These are phyloP conservation scores for Taiwanofungus camphoratus DNA, from an alignment of 1,284 basidiomycete species.

Conservation along the genomic window DNA sequence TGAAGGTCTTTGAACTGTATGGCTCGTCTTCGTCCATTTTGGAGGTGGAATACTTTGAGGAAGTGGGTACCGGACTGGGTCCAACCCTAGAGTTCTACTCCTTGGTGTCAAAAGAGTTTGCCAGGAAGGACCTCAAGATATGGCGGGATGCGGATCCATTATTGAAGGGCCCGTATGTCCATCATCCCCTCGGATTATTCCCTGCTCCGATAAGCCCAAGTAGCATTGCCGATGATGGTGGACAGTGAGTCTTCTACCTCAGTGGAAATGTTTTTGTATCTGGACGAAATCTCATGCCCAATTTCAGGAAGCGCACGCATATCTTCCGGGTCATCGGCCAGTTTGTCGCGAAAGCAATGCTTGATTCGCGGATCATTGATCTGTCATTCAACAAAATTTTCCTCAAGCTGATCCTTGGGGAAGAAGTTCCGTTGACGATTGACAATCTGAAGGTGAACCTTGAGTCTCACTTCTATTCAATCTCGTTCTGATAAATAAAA, in stretches of 20 bases:
- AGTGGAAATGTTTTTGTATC: neutral
- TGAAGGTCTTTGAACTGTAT: constrained; percentile 97
- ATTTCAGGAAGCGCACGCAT: constrained; percentile 65
- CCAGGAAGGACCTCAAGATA: constrained; percentile 78
- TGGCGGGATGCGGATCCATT: constrained; percentile 84
- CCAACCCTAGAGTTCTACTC: constrained; percentile 99
- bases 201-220: constrained; percentile 74
- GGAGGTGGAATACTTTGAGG: constrained; percentile 98
- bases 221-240: constrained; percentile 62
- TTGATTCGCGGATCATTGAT: constrained; percentile 97
- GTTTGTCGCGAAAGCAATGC: constrained; percentile 96
- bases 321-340: constrained; percentile 90
- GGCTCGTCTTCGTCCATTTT: constrained; percentile 89
- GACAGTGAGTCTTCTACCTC: constrained; percentile 50
- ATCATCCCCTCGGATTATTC: constrained; percentile 83
- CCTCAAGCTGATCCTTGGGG: constrained; percentile 82
- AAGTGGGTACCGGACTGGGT: constrained; percentile 96
- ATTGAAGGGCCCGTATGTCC: constrained; percentile 62
- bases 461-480: constrained; percentile 1
- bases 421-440: constrained; percentile 78
- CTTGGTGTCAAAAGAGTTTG: constrained; percentile 90
- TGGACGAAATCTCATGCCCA: constrained; percentile 4
- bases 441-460: constrained; percentile 68
- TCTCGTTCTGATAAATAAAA: neutral
- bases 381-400: constrained; percentile 91